Conservation (phyloP, 345 rosid species). For the Acer negundo region DNA sequence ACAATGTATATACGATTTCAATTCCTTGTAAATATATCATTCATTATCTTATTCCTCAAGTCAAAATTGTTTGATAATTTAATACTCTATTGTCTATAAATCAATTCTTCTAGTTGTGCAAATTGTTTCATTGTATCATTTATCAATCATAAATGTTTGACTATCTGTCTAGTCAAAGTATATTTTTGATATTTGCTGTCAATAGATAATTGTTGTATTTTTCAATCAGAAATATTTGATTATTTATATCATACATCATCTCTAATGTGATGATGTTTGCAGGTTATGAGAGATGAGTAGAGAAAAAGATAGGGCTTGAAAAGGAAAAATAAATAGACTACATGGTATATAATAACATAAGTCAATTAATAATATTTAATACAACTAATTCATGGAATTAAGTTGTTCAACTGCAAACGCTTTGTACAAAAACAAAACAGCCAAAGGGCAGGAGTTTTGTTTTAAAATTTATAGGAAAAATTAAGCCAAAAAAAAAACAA, state of each 20-base stretch:
- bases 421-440: conserved; percentile 28
- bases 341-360: not conserved
- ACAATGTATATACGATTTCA: conserved; percentile 8
- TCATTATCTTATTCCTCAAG: not conserved
- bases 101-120: not conserved
- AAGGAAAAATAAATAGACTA: conserved; percentile 11
- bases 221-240: not conserved
- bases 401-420: conserved; percentile 23
- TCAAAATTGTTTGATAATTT: not conserved
- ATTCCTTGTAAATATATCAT: conserved; percentile 11
- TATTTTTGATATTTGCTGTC: not conserved
- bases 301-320: no score
- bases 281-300: not conserved
- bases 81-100: not conserved
- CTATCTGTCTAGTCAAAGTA: no score
- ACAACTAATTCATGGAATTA: conserved; percentile 1
- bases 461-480: not conserved
- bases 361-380: not conserved
- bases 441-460: not conserved
- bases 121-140: not conserved
- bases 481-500: not conserved
- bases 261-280: no score
- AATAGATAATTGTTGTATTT: not conserved
- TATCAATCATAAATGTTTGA: not conserved
- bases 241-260: not conserved